Evolutionary conservation across 441 rosid genomes (phyloP).

Genomic region (Gossypium trilobum): DNA sequence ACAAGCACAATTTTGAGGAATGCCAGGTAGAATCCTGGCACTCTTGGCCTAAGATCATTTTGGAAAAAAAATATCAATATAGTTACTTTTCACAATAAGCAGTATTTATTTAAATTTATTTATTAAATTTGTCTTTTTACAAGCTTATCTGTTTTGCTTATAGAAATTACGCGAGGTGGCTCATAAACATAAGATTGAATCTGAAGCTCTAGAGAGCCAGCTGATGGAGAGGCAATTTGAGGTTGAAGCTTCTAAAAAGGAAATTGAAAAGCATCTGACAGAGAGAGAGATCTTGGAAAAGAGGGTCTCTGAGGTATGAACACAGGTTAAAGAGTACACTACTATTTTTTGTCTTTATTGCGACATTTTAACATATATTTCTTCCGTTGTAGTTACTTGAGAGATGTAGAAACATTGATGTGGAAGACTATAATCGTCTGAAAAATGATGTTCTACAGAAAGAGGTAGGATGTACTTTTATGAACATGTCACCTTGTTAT

Average conservation of each 20-base stretch:
- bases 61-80: background rate
- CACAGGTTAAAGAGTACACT: conserved; percentile 16
- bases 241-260: conserved; percentile 60
- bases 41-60: background rate
- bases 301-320: conserved; percentile 65
- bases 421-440: conserved; percentile 66
- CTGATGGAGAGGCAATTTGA: conserved; percentile 60
- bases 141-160: conserved; percentile 6
- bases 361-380: conserved; percentile 16
- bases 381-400: conserved; percentile 52
- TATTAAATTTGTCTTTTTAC: conserved; percentile 1
- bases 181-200: conserved; percentile 48
- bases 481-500: background rate
- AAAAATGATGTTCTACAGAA: conserved; percentile 52
- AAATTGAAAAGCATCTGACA: conserved; percentile 51
- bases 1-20: conserved; percentile 91
- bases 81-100: background rate
- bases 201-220: conserved; percentile 41
- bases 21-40: conserved; percentile 53
- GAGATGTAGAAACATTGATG: conserved; percentile 56
- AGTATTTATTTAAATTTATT: background rate
- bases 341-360: conserved; percentile 12
- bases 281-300: conserved; percentile 58
- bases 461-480: conserved; percentile 40
- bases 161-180: conserved; percentile 79